Conservation (phyloP, 202 grass and related monocot genomes). For the Setaria italica region DNA sequence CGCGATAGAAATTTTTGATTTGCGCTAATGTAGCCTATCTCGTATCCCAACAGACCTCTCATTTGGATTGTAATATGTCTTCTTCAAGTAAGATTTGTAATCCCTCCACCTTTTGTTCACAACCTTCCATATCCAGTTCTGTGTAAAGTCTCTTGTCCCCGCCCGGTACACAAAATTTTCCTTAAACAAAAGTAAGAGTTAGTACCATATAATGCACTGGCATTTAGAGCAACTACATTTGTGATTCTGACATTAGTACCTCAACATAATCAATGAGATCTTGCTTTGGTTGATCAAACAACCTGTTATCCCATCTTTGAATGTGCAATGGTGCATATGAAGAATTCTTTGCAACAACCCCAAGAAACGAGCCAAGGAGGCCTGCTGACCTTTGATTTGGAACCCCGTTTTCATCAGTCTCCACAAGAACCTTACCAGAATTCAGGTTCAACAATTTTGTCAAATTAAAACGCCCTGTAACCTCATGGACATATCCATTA, state of each 20-base stretch:
- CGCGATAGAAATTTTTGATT: too few relatives aligned
- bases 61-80: neutral
- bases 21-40: too few relatives aligned
- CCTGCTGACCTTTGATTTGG: too few relatives aligned
- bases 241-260: neutral
- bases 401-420: too few relatives aligned
- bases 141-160: neutral
- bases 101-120: neutral
- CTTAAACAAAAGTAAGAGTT: neutral
- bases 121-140: neutral
- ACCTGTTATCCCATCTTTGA: neutral
- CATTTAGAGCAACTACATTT: too few relatives aligned
- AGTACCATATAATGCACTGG: too few relatives aligned
- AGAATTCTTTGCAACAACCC: neutral
- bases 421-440: too few relatives aligned
- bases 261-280: neutral
- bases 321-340: constrained; percentile 7
- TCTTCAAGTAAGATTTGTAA: constrained; percentile 7
- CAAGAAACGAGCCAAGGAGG: neutral
- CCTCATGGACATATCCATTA: too few relatives aligned
- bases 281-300: neutral
- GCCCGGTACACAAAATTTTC: neutral
- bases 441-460: too few relatives aligned
- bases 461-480: too few relatives aligned
- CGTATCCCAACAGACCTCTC: neutral